A percentile compares a stretch with the other conserved stretches of the same genome.
Conservation (phyloP, 768 basidiomycete genomes). For the Calvatia gigantea region DNA sequence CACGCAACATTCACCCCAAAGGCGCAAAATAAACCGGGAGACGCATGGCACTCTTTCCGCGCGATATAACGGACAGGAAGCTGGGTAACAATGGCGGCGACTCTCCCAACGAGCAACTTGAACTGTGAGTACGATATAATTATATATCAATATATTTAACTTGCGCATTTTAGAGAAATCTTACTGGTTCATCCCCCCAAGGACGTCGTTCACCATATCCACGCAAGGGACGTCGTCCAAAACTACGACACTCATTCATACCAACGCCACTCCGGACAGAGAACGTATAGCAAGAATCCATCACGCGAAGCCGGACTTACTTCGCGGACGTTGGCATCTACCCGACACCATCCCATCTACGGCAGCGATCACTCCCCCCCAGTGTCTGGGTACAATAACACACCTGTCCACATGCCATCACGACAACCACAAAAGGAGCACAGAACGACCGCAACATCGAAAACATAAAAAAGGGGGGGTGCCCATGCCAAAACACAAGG, state of each 20-base stretch:
- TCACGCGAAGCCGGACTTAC: not conserved
- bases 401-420: not conserved
- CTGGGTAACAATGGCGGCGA: no score
- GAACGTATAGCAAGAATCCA: not conserved
- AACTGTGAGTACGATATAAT: not conserved
- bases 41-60: no score
- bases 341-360: not conserved
- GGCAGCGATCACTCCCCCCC: not conserved
- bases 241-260: not conserved
- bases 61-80: no score
- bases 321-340: not conserved
- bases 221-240: not conserved
- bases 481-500: not conserved
- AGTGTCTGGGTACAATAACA: no score
- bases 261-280: not conserved
- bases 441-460: not conserved
- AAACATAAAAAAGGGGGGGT: not conserved
- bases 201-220: not conserved
- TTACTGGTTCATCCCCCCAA: not conserved
- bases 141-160: not conserved
- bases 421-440: not conserved
- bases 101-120: no score
- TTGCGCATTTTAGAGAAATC: not conserved
- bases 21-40: no score
- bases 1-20: no score